Percentiles rank a stretch among this genome's conserved stretches.
These are phyloP conservation scores for Plantago major DNA, from an alignment of 257 asterid genomes.

Conservation along the genomic window DNA sequence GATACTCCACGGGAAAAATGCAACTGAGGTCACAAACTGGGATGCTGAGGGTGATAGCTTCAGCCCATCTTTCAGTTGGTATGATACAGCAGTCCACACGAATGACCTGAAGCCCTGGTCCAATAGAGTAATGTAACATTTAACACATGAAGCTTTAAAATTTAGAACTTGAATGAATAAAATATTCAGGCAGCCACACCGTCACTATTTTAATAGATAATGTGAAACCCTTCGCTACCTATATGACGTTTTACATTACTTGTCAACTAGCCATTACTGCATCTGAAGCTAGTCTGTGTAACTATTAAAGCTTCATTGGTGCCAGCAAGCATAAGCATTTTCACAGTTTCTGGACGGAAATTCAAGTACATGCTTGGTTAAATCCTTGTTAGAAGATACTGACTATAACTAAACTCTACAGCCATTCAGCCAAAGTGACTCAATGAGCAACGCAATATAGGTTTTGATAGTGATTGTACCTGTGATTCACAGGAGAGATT, in stretches of 20 bases:
- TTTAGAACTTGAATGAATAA: slow-evolving; percentile 5
- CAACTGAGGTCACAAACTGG: slow-evolving; percentile 84
- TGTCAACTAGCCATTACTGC: too few relatives aligned
- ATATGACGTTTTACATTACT: neutral
- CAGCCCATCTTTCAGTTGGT: slow-evolving; percentile 86
- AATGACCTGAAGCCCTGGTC: slow-evolving; percentile 96
- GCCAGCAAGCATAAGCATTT: too few relatives aligned
- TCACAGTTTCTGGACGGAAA: too few relatives aligned
- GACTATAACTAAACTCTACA: too few relatives aligned
- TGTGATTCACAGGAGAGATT: too few relatives aligned
- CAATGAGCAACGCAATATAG: too few relatives aligned
- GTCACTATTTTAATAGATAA: neutral
- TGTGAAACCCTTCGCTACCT: neutral
- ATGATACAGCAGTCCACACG: slow-evolving; percentile 96
- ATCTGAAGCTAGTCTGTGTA: too few relatives aligned
- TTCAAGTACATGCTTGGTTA: too few relatives aligned
- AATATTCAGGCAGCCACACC: slow-evolving; percentile 1
- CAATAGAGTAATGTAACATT: slow-evolving; percentile 22
- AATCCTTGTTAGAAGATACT: too few relatives aligned
- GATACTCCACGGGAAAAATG: slow-evolving; percentile 93
- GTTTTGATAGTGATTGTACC: too few relatives aligned
- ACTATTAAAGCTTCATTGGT: too few relatives aligned
- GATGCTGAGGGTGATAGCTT: slow-evolving; percentile 90
- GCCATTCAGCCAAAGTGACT: too few relatives aligned
- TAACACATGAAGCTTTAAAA: slow-evolving; percentile 14